Evolutionary conservation across 2,329 filamentous ascomycete species (phyloP).

Genomic region (Huntiella savannae): DNA sequence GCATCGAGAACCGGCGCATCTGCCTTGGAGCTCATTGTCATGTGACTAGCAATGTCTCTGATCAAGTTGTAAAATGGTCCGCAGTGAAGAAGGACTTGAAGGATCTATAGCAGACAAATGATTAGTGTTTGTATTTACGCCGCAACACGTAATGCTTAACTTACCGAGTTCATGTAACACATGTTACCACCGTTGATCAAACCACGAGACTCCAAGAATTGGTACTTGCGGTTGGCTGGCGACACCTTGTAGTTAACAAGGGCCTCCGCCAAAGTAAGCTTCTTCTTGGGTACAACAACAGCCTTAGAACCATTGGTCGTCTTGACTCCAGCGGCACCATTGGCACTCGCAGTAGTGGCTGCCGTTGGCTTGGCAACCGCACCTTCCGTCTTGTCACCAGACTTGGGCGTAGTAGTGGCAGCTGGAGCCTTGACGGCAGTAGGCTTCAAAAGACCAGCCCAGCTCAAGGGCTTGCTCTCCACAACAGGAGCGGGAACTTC

Average conservation of each 20-base stretch:
- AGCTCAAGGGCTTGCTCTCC: constrained; percentile 11
- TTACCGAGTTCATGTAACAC: constrained; percentile 99
- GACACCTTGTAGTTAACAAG: constrained; percentile 54
- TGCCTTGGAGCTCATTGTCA: constrained; percentile 81
- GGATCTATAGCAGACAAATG: constrained; percentile 37
- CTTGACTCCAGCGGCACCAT: constrained; percentile 10
- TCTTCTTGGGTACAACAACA: constrained; percentile 25
- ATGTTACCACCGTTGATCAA: constrained; percentile 96
- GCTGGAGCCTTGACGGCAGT: constrained; percentile 15
- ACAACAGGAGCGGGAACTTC: constrained; percentile 10
- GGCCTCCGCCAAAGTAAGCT: constrained; percentile 53
- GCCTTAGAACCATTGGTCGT: constrained; percentile 16
- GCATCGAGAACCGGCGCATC: constrained; percentile 86
- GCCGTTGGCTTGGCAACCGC: constrained; percentile 8
- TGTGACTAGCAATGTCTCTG: constrained; percentile 66
- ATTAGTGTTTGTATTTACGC: neutral
- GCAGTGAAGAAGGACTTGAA: constrained; percentile 90
- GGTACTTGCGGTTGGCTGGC: constrained; percentile 38
- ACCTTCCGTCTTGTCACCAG: constrained; percentile 11
- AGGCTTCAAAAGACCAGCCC: constrained; percentile 12
- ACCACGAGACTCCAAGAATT: constrained; percentile 80
- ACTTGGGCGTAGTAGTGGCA: constrained; percentile 12
- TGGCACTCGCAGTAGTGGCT: constrained; percentile 15
- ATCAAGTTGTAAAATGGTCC: constrained; percentile 88
- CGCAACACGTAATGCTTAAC: constrained; percentile 17